Evolutionary conservation across 163 green algal species (phyloP), one percentile per base, ranked within the genome.

Genomic region (Prototheca cutis): DNA sequence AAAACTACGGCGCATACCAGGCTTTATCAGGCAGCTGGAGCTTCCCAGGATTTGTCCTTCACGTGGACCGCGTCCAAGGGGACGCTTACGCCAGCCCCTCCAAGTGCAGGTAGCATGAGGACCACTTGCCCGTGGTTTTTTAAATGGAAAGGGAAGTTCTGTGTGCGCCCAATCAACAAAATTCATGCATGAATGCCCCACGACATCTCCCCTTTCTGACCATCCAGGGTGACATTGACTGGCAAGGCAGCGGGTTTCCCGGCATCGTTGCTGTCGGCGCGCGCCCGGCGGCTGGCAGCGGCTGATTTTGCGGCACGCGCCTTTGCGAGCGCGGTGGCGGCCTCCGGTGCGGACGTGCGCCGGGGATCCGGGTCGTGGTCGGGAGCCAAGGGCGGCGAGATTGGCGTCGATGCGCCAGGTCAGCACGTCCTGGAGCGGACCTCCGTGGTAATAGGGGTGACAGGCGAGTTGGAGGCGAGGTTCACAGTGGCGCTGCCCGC

Each of bases 401-500:
- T 89, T 53, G 67, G 30, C 21, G 66, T 88, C 19, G 76, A 88
- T 40, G 6, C 18, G 23, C 74, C 75, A 19, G 80, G 81, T 0
- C 79, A 86, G 63, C 60, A 82, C 42, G 79, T 90, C n/a, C 53
- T 90, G 62, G 69, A 88, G 62, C 75, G 81, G 28, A 85, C 70
- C 4, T 72, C 76, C 1, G 70, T 86, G 6, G n/a, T 74, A 4
- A 53, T 89, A 6, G 8, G 33, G 6, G 17, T 39, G 1, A 51
- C 66, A 18, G 72, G 69, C 3, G 32, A 56, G 19, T 47, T 90
- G 34, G 82, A 90, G 57, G 79, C 70, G 3, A 66, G 82, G 18
- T 87, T 90, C 65, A 85, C 72, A 8, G 76, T 87, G 18, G 81
- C 66, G 4, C 66, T 90, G 61, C 82, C 82, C 10, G 82, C 79